Evolutionary conservation across 495 filamentous ascomycete species (phyloP).

Genomic region (Hypoxylon lenormandii): DNA sequence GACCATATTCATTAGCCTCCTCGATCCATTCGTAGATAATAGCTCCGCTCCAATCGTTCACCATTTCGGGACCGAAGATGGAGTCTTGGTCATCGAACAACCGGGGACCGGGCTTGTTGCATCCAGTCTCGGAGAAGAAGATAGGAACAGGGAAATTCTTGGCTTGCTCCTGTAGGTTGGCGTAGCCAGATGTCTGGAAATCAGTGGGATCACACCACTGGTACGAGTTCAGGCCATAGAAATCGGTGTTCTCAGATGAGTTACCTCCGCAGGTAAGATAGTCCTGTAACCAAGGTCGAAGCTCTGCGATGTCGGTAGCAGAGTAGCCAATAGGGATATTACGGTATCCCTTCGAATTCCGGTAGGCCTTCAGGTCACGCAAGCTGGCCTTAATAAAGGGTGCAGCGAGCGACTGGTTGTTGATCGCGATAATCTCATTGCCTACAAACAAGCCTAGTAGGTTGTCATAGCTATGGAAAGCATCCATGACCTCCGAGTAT

Average conservation of each 20-base stretch:
- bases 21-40: conserved; percentile 93
- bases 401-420: conserved; percentile 73
- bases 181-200: conserved; percentile 77
- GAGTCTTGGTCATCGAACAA: conserved; percentile 80
- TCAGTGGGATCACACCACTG: conserved; percentile 81
- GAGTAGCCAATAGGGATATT: conserved; percentile 88
- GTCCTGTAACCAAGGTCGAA: conserved; percentile 88
- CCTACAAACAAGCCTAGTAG: conserved; percentile 84
- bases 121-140: conserved; percentile 86
- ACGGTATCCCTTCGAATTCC: conserved; percentile 81
- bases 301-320: conserved; percentile 83
- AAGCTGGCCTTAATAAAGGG: conserved; percentile 85
- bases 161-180: conserved; percentile 67
- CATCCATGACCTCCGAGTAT: conserved; percentile 79
- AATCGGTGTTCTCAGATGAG: conserved; percentile 77
- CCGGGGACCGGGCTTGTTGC: conserved; percentile 74
- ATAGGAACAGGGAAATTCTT: conserved; percentile 75
- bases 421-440: conserved; percentile 80
- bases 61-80: conserved; percentile 81
- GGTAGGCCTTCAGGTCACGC: conserved; percentile 84
- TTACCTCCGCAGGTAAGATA: conserved; percentile 83
- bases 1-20: conserved; percentile 84
- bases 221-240: conserved; percentile 87
- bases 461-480: conserved; percentile 82
- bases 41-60: conserved; percentile 78